Conservation (phyloP, 192 early-diverging fungal genomes). For the Funneliformis geosporum region DNA sequence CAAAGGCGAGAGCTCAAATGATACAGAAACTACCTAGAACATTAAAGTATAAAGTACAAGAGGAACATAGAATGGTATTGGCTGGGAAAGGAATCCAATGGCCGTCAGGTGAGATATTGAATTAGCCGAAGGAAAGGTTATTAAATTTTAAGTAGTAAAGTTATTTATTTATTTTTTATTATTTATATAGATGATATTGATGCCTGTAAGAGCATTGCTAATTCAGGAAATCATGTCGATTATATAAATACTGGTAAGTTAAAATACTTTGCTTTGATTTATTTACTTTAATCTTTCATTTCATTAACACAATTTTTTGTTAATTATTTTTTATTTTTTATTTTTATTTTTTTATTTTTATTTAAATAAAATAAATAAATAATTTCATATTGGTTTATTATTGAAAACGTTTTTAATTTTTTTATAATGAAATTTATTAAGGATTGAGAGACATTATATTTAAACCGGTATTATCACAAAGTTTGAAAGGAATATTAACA, state of each 20-base stretch:
- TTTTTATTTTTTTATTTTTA: neutral
- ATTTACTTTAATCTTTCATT: neutral
- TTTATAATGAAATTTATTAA: neutral
- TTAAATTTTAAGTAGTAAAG: neutral
- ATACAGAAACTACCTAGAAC: conserved; percentile 81
- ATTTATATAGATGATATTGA: conserved; percentile 18
- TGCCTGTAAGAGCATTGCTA: conserved; percentile 10
- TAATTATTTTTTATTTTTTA: too few species aligned
- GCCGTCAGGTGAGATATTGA: conserved; percentile 13
- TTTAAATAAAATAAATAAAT: neutral
- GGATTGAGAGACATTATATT: conserved; percentile 54
- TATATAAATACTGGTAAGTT: conserved; percentile 21
- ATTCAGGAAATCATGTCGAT: conserved; percentile 2
- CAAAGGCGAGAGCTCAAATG: conserved; percentile 64
- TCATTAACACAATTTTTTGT: neutral
- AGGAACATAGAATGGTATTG: conserved; percentile 42
- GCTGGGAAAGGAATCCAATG: conserved; percentile 1
- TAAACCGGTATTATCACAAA: conserved; percentile 85
- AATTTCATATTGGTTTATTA: too few species aligned
- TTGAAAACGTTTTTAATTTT: too few species aligned
- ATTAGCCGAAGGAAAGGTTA: neutral
- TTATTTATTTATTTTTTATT: conserved; percentile 6
- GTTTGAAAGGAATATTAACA: conserved; percentile 88
- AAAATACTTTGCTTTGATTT: neutral
- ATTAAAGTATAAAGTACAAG: conserved; percentile 61